These are phyloP conservation scores for Barnettozyma populi DNA, from an alignment of 805 yeast species.

Conservation along the genomic window DNA sequence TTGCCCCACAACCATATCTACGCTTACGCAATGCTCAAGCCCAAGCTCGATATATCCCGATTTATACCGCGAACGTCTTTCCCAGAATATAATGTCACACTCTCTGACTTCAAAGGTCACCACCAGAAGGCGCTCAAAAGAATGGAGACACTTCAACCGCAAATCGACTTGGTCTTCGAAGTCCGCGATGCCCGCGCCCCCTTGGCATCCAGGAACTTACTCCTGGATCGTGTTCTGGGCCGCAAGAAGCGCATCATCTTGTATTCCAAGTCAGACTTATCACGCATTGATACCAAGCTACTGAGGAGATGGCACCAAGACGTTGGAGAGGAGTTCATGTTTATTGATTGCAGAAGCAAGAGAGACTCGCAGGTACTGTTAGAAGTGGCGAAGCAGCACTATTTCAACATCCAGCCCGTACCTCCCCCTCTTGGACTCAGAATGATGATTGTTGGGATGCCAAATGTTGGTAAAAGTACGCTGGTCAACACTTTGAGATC, in stretches of 20 bases:
- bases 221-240: slow-evolving; percentile 63
- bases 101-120: slow-evolving; percentile 87
- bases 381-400: slow-evolving; percentile 40
- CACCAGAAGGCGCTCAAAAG: slow-evolving; percentile 72
- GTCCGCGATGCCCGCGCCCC: slow-evolving; percentile 91
- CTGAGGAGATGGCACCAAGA: slow-evolving; percentile 45
- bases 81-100: slow-evolving; percentile 63
- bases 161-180: slow-evolving; percentile 76
- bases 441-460: slow-evolving; percentile 85
- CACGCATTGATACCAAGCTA: slow-evolving; percentile 36
- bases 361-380: slow-evolving; percentile 48
- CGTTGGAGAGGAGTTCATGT: slow-evolving; percentile 38
- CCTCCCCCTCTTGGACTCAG: slow-evolving; percentile 78
- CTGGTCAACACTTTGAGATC: slow-evolving; percentile 68
- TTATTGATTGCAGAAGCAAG: slow-evolving; percentile 52
- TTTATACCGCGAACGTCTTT: slow-evolving; percentile 70
- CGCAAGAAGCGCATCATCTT: slow-evolving; percentile 54
- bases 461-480: slow-evolving; percentile 95
- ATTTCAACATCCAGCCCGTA: slow-evolving; percentile 47
- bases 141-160: slow-evolving; percentile 67
- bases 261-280: slow-evolving; percentile 72
- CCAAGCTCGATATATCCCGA: slow-evolving; percentile 7
- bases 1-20: no score
- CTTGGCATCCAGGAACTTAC: slow-evolving; percentile 68
- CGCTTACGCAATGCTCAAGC: not conserved